Conservation (phyloP, 352 stramenopile species). For the Globisporangium cylindrosporum region DNA sequence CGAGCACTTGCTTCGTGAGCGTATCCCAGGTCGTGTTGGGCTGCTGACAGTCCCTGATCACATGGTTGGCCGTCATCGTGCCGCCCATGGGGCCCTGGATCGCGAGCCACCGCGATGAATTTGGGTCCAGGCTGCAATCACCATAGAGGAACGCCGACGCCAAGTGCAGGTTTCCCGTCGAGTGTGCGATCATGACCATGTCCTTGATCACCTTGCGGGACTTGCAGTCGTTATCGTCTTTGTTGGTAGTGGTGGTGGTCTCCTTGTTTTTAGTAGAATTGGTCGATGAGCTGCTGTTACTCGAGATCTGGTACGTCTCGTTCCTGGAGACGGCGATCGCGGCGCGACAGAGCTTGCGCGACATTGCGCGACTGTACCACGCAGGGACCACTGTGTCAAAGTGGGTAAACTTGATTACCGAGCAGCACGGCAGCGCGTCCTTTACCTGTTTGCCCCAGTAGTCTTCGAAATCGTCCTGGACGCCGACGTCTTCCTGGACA, state of each 20-base stretch:
- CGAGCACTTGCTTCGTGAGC: constrained; percentile 6
- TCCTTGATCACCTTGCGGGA: constrained; percentile 15
- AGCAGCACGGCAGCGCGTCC: constrained; percentile 28
- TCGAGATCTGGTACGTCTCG: not conserved
- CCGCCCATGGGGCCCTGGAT: constrained; percentile 27
- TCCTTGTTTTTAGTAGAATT: not conserved
- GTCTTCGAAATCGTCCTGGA: constrained; percentile 21
- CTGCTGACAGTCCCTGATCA: constrained; percentile 9
- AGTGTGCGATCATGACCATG: constrained; percentile 35
- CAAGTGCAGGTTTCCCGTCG: constrained; percentile 39
- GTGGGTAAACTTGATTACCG: constrained; percentile 32
- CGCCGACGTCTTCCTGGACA: constrained; percentile 22
- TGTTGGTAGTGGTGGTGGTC: not conserved
- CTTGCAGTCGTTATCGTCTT: not conserved
- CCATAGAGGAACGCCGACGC: constrained; percentile 23
- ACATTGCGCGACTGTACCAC: constrained; percentile 27
- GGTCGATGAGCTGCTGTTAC: not conserved
- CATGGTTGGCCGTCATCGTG: constrained; percentile 9
- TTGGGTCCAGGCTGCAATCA: constrained; percentile 19
- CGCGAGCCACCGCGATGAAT: constrained; percentile 23
- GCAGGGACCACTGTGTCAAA: constrained; percentile 28
- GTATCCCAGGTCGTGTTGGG: constrained; percentile 15
- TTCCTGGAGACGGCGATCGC: constrained; percentile 21
- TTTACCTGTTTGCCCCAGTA: constrained; percentile 31
- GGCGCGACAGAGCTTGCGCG: constrained; percentile 29